A percentile compares a stretch with the other conserved stretches of the same genome.
Conservation (phyloP, 164 flowering plant species). For the Magnolia sinica region DNA sequence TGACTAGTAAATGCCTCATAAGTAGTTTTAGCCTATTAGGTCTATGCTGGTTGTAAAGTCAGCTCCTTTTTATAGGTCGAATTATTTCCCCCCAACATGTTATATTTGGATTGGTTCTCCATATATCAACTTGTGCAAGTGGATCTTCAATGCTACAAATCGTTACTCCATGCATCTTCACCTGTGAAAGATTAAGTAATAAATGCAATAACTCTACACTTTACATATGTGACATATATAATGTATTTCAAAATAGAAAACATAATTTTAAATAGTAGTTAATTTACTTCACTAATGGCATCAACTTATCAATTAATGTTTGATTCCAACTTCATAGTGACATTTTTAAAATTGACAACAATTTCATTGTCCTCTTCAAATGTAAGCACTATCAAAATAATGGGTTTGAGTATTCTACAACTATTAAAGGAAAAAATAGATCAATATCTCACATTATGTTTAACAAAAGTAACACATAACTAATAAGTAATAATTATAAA, state of each 20-base stretch:
- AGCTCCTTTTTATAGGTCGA: too few relatives aligned
- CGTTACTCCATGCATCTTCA: neutral
- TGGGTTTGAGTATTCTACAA: neutral
- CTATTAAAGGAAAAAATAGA: neutral
- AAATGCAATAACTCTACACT: neutral
- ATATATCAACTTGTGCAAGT: neutral
- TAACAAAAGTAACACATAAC: neutral
- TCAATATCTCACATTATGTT: too few relatives aligned
- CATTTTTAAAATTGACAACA: neutral
- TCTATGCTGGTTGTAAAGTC: too few relatives aligned
- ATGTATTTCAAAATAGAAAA: neutral
- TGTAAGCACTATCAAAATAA: neutral
- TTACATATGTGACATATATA: neutral
- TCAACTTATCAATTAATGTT: neutral
- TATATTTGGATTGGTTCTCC: neutral
- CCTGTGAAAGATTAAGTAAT: neutral
- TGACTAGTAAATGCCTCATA: too few relatives aligned
- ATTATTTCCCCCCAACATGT: neutral
- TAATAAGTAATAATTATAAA: too few relatives aligned
- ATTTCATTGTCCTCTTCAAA: neutral
- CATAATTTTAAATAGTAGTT: neutral
- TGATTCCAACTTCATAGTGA: neutral
- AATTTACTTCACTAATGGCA: neutral
- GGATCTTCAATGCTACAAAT: neutral
- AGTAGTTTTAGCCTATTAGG: too few relatives aligned